Base-by-base conservation (phyloP, 306 rosid genomes). In the Cucurbita ficifolia region DNA sequence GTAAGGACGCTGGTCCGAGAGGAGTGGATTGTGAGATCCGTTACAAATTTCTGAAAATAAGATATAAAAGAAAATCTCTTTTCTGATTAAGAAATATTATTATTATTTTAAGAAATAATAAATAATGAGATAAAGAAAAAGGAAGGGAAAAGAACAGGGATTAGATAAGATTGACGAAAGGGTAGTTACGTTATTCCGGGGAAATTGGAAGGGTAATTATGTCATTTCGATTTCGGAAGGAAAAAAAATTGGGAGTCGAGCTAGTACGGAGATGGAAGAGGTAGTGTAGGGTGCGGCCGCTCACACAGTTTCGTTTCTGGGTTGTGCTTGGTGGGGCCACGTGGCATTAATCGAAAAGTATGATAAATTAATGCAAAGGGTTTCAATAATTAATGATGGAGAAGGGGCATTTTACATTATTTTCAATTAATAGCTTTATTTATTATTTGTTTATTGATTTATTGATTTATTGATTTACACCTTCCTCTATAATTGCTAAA, bases 401-500 rank as follows among this genome's bases (percentile, higher is more conserved):
- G 39, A 67, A 1, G 5, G 53, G 53, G 53, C 19, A n/a, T 16
- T 49, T 49, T 3, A 17, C 18, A 51, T 51, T 51, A 51, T 51
- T 51, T 51, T 51, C 21, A 51, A 51, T 51, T 6, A 51, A 51
- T 51, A 29, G 33, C 3, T 29, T 29, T 29, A 29, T 29, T 29
- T 29, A 29, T 29, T 29, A 29, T 29, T 29, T 29, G 3, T 29
- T 29, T 29, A 29, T 29, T 29, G 33, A 29, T 29, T 57, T 24
- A 1, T 58, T 64, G n/a, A 39, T 39, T 38, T 29, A 57, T 57
- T 33, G 7, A 7, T 61, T 61, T 61, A 4, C 70, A 18, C 48
- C 70, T 63, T 40, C 70, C 70, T 63, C 51, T 63, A 63, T 63
- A 9, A 63, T 63, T 65, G 72, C 51, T 5, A 42, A 64, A 64